A percentile compares a stretch with the other conserved stretches of the same genome.
phyloP scores from a whole-genome alignment of 2,329 filamentous ascomycete genomes.

The Curvularia lunata region DNA sequence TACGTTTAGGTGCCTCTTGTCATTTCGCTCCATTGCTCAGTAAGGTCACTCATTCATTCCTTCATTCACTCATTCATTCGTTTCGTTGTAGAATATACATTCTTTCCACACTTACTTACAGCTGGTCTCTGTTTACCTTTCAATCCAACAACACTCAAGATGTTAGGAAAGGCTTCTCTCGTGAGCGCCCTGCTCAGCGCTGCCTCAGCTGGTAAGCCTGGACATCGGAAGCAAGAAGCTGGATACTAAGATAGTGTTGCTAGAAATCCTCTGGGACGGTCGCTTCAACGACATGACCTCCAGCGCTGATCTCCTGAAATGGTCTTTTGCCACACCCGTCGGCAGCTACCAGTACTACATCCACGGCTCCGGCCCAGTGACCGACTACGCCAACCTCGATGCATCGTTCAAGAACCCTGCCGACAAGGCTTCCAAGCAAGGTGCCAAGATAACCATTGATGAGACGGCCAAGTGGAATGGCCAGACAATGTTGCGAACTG shows the following conservation, averaged over 20 bases:
- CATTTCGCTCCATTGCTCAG: constrained; percentile 20
- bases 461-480: constrained; percentile 72
- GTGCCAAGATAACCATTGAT: constrained; percentile 72
- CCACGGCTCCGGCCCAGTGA: constrained; percentile 65
- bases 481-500: constrained; percentile 72
- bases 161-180: constrained; percentile 43
- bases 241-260: constrained; percentile 38
- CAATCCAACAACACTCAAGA: constrained; percentile 25
- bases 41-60: constrained; percentile 28
- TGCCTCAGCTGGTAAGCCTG: constrained; percentile 38
- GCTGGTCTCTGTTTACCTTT: constrained; percentile 32
- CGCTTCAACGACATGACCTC: constrained; percentile 67
- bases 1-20: constrained; percentile 3
- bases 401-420: constrained; percentile 68
- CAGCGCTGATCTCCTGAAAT: constrained; percentile 63
- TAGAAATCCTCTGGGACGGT: constrained; percentile 66
- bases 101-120: constrained; percentile 18
- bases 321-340: constrained; percentile 71
- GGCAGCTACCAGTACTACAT: constrained; percentile 80
- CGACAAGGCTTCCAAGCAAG: constrained; percentile 66
- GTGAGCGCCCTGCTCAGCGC: constrained; percentile 43
- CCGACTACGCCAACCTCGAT: constrained; percentile 67
- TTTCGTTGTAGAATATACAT: constrained; percentile 21
- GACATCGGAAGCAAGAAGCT: neutral
- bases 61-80: constrained; percentile 6